Conservation (phyloP, 257 asterid species). For the Solanum chilense region DNA sequence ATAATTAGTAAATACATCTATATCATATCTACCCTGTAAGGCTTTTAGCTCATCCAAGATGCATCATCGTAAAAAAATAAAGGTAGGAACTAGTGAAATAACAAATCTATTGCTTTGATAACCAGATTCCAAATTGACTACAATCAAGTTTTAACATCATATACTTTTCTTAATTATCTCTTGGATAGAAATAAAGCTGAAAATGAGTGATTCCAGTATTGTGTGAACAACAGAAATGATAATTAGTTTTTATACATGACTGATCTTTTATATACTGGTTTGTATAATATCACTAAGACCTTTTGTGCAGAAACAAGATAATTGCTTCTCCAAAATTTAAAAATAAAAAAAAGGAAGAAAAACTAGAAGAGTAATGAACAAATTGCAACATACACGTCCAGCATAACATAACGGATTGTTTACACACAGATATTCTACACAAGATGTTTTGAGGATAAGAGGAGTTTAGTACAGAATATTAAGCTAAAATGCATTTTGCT, state of each 20-base stretch:
- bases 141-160: background rate
- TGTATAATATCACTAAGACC: background rate
- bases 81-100: background rate
- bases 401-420: background rate
- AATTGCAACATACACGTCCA: background rate
- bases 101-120: background rate
- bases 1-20: background rate
- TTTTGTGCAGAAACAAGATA: background rate
- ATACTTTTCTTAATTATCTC: background rate
- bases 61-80: background rate
- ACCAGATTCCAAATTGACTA: background rate
- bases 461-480: background rate
- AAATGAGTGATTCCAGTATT: background rate
- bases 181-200: background rate
- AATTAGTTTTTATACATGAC: background rate
- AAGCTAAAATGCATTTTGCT: background rate
- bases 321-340: background rate
- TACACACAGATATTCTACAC: background rate
- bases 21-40: background rate
- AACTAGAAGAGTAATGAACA: background rate
- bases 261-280: background rate
- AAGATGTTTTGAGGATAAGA: background rate
- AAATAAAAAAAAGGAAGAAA: background rate
- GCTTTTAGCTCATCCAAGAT: background rate
- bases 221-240: background rate